Evolutionary conservation across 768 basidiomycete genomes (phyloP).

Genomic region (Collybiopsis luxurians): DNA sequence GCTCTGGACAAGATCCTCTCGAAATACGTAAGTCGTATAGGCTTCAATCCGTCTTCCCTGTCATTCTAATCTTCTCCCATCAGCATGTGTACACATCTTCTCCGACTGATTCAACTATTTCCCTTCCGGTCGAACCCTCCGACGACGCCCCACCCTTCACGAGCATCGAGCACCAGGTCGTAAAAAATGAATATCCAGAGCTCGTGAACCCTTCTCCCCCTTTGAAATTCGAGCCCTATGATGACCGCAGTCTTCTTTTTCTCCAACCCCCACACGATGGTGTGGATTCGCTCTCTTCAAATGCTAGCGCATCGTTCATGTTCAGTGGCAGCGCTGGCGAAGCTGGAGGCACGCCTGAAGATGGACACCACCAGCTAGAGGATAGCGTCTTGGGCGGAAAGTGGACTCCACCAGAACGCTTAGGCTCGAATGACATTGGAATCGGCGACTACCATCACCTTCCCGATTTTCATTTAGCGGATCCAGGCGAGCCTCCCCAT

Average conservation of each 20-base stretch:
- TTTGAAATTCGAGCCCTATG: constrained; percentile 4
- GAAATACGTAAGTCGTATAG: constrained; percentile 67
- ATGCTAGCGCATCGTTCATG: neutral
- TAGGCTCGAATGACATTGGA: neutral
- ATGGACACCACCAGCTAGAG: neutral
- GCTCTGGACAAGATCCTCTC: constrained; percentile 78
- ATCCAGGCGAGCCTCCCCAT: neutral
- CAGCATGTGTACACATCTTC: constrained; percentile 50
- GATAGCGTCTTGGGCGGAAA: neutral
- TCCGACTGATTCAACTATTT: constrained; percentile 27
- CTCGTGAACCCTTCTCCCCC: constrained; percentile 2
- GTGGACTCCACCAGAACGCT: neutral
- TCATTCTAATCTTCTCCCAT: constrained; percentile 6
- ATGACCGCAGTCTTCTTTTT: constrained; percentile 4
- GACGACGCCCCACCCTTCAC: constrained; percentile 25
- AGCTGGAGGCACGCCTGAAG: neutral
- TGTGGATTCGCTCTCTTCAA: neutral
- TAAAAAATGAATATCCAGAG: neutral
- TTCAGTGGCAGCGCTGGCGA: neutral
- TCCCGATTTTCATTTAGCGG: neutral
- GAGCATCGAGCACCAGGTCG: constrained; percentile 16
- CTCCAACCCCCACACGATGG: neutral
- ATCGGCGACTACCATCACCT: constrained; percentile 1
- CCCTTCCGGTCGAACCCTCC: constrained; percentile 26
- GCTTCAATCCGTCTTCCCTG: neutral